Conservation (phyloP, 2,329 filamentous ascomycete genomes). For the Elsinoe necatrix region DNA sequence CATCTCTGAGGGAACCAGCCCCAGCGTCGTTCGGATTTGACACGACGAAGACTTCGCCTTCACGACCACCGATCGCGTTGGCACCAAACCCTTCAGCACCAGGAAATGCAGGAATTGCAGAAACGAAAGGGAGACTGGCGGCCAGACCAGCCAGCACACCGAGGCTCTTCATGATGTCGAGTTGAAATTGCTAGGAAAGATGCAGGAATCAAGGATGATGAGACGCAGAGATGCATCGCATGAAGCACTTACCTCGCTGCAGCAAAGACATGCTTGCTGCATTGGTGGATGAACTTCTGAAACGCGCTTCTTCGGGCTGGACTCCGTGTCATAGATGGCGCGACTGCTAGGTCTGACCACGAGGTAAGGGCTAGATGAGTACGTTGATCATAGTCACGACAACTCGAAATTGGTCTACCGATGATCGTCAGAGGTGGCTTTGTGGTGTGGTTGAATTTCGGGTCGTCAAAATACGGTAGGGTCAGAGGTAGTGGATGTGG, state of each 20-base stretch:
- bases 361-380: neutral
- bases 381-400: neutral
- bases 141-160: conserved; percentile 10
- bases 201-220: neutral
- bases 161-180: conserved; percentile 3
- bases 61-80: conserved; percentile 1
- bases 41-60: conserved; percentile 7
- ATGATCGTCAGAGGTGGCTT: neutral
- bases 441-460: neutral
- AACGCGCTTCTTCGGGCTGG: neutral
- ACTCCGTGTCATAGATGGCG: conserved; percentile 9
- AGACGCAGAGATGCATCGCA: neutral
- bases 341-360: neutral
- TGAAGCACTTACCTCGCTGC: neutral
- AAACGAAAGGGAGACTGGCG: conserved; percentile 5
- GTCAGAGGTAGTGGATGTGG: neutral
- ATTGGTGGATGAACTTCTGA: conserved; percentile 14
- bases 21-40: conserved; percentile 2
- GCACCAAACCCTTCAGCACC: conserved; percentile 11
- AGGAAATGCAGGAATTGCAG: conserved; percentile 7
- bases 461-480: neutral
- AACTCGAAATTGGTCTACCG: neutral
- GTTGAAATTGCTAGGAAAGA: neutral
- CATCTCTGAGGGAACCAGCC: conserved; percentile 4
- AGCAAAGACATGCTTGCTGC: neutral